Base-by-base conservation (phyloP, 768 basidiomycete genomes). In the Termitomyces sp. region DNA sequence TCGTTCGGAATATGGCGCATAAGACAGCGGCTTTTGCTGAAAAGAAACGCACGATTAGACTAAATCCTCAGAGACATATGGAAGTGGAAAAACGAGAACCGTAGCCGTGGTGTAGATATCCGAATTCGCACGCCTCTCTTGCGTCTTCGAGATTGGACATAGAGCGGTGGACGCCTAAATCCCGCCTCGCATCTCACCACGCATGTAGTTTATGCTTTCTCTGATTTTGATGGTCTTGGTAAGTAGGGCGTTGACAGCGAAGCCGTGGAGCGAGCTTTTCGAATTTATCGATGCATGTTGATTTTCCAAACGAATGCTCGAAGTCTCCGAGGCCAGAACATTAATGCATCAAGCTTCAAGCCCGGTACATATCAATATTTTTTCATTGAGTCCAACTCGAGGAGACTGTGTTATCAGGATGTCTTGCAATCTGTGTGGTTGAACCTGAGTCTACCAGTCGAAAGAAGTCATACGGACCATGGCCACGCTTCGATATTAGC, bases 401-500 rank as follows among this genome's bases (percentile, higher is more conserved):
- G 17, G 34, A 20, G 2, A 29, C n/a, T 34, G 45, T 1, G 11
- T 20, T 7, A 5, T 56, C 40, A 43, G 5, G 14, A 29, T 54
- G 25, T 20, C 34, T 40, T 29, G 15, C 1, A 15, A 31, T 17
- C 10, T 25, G 25, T 29, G 53, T 54, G 38, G 31, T 55, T 32
- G 9, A 31, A 42, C 17, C 25, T 42, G 38, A 40, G 14, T 31
- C 25, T 31, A 32, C 15, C 40, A 12, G n/a, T 14, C 25, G 12
- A 57, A 46, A 47, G 40, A 32, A n/a, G 17, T 45, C 42, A 4
- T 43, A 43, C 1, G 25, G 37, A 42, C 54, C 8, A 55, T 14
- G 25, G 12, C 40, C 12, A 17, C 3, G 45, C 65, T 69, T 69
- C 68, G 60, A 65, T 66, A 40, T 38, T 68, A 45, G 60, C 49